Base-by-base conservation (phyloP, 352 stramenopile genomes). In the Globisporangium takayamanum region DNA sequence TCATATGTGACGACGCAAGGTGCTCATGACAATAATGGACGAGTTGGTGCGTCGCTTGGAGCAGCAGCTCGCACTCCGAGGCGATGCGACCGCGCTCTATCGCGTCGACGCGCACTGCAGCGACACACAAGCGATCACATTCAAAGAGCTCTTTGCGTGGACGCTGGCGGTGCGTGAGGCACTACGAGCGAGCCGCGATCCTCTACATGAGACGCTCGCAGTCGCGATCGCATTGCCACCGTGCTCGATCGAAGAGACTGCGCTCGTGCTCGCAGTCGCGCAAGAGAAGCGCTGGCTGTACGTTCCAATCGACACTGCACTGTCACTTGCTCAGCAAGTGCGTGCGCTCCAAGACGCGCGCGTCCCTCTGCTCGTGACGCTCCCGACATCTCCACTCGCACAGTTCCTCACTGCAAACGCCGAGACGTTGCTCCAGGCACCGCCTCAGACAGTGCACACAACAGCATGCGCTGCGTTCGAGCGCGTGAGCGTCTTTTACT, bases 161-260 rank as follows among this genome's bases (percentile, higher is more conserved):
- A 49, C n/a, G 8, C 16, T 20, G 3, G 44, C 44, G 16, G n/a
- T 30, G 3, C 44, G 44, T 0, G 44, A 49, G 3, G 44, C n/a
- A 15, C 11, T 49, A 0, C 44, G 44, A 25, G n/a, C n/a, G 44
- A 49, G 44, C 44, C 11, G 5, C 26, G 8, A 18, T 2, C 14
- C 22, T 6, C 16, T 3, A 14, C 12, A 42, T 5, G 6, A 5
- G 28, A 5, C 59, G 41, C 18, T 64, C n/a, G 51, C 70, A 11
- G 57, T 88, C 2, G 78, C 55, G 2, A 70, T 88, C 48, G 75
- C 77, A 20, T 46, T 82, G 53, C 33, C 57, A 1, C 63, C 70
- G 4, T 88, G 69, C 47, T 83, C 75, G 0, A 47, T 76, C 7
- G 73, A 86, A 51, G 78, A 86, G 63, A 76, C 72, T 14, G 70